Evolutionary conservation across 2,329 filamentous ascomycete genomes (phyloP).

Genomic region (Pseudopyrenochaeta lycopersici): DNA sequence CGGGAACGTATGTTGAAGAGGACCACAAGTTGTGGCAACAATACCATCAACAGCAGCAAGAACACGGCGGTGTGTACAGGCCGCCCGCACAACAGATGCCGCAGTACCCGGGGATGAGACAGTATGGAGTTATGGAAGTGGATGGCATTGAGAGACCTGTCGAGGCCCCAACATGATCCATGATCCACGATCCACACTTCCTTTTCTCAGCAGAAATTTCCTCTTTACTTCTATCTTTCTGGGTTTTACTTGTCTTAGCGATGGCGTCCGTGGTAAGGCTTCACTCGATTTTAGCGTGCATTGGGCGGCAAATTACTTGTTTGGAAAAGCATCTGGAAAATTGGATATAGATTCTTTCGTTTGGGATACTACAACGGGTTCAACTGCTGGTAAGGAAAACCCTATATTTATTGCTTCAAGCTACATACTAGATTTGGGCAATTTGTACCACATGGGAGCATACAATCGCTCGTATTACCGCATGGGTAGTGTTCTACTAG

Average conservation of each 20-base stretch:
- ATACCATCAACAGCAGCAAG: not conserved
- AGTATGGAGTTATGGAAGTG: conserved; percentile 16
- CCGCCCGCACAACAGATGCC: not conserved
- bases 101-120: conserved; percentile 12
- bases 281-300: not conserved
- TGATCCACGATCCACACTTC: not conserved
- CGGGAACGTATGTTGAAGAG: conserved; percentile 4
- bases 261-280: no score
- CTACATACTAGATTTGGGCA: no score
- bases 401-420: no score
- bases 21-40: conserved; percentile 13
- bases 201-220: not conserved
- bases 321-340: not conserved
- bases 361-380: no score
- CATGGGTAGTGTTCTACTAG: no score
- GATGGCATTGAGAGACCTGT: conserved; percentile 16
- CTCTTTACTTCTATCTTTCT: not conserved
- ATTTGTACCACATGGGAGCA: no score
- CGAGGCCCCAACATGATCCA: conserved; percentile 12
- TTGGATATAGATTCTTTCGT: no score
- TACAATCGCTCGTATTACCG: no score
- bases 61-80: conserved; percentile 1
- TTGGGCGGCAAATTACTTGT: not conserved
- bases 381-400: no score
- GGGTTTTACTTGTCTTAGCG: not conserved